Evolutionary conservation across 2,329 filamentous ascomycete genomes (phyloP).

Genomic region (Trichophyton rubrum): DNA sequence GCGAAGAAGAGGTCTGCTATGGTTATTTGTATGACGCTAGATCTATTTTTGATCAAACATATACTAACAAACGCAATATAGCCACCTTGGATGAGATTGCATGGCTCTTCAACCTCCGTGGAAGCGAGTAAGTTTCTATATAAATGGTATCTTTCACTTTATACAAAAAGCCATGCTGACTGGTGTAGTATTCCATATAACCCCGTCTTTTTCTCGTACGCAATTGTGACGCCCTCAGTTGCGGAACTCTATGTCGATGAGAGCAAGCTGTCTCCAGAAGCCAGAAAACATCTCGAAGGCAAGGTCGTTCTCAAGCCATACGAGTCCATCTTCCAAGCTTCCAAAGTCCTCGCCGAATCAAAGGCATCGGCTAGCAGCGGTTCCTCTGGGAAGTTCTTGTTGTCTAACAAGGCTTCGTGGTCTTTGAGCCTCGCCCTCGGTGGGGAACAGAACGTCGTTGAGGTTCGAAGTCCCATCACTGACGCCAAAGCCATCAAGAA

Average conservation of each 20-base stretch:
- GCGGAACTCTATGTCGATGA: slow-evolving; percentile 77
- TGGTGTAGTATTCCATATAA: slow-evolving; percentile 70
- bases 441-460: slow-evolving; percentile 73
- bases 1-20: slow-evolving; percentile 83
- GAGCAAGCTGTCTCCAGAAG: slow-evolving; percentile 58
- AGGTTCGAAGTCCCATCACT: slow-evolving; percentile 71
- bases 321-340: slow-evolving; percentile 64
- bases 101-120: slow-evolving; percentile 96
- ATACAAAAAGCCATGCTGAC: slow-evolving; percentile 8
- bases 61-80: slow-evolving; percentile 12
- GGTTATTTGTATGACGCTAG: slow-evolving; percentile 51
- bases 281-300: slow-evolving; percentile 55
- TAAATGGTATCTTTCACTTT: background rate
- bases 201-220: slow-evolving; percentile 96
- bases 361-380: slow-evolving; percentile 25
- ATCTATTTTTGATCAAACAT: background rate
- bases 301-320: slow-evolving; percentile 71
- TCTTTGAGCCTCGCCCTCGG: slow-evolving; percentile 76
- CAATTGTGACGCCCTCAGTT: slow-evolving; percentile 62
- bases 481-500: slow-evolving; percentile 96
- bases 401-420: slow-evolving; percentile 88
- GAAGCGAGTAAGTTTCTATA: slow-evolving; percentile 53
- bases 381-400: slow-evolving; percentile 53
- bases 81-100: slow-evolving; percentile 91
- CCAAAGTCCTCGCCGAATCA: slow-evolving; percentile 49